Base-by-base conservation (phyloP, 352 stramenopile species). In the Elongisporangium undulatum region DNA sequence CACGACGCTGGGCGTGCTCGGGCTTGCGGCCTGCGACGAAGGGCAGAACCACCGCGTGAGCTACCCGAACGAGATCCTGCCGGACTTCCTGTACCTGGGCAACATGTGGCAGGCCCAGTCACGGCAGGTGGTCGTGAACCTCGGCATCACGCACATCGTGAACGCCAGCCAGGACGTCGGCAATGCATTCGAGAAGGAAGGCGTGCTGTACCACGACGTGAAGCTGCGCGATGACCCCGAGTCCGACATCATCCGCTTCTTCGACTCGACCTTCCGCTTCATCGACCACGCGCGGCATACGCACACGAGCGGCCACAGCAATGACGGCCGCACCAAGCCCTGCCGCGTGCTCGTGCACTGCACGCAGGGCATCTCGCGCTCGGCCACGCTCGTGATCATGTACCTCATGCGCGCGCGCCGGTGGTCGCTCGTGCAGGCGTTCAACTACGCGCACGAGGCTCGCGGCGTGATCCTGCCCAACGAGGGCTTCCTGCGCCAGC, bases 91-190 rank as follows among this genome's bases (percentile, higher is more conserved):
- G 34, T 92, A 84, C 56, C 66, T 92, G 17, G 82, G 82, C 23
- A 92, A 90, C 57, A 84, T 84, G 75, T 90, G 79, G 79, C 82
- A 92, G 34, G 82, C 82, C 23, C 68, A 74, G 52, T 87, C 65
- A 7, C 62, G 70, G 20, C 62, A 81, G 39, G 72, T 92, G 2
- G 61, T 92, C 17, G 53, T 66, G 38, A 67, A 87, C 54, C 68
- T 92, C 52, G 71, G 75, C 13, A 90, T 92, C 69, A 90, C 82
- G 20, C 79, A 92, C 61, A 64, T 92, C 57, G 72, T 92, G 20
- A 89, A 89, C 49, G 78, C 79, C 1, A 86, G 68, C 19, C 59
- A 79, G 15, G 77, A 88, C 24, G 55, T 82, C n/a, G 77, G 65
- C 23, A 88, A 90, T 51, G 64, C 77, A 38, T 85, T 88, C 51